These are phyloP conservation scores for Astraeus odoratus DNA, from an alignment of 768 basidiomycete genomes.

Conservation along the genomic window DNA sequence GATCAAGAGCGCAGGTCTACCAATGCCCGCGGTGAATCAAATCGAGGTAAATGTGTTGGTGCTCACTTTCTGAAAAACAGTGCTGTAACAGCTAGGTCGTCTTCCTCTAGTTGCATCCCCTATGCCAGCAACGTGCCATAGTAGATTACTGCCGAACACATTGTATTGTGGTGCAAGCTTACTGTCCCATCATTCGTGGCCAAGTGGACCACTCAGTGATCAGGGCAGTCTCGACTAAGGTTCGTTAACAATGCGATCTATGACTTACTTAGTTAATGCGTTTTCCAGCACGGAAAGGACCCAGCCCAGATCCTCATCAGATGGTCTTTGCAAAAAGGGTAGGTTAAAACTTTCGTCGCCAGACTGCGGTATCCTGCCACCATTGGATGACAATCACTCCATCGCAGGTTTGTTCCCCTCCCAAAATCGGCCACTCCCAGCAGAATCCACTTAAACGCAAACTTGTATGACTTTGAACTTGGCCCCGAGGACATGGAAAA, in stretches of 20 bases:
- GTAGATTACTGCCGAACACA: constrained; percentile 64
- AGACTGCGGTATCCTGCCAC: not conserved
- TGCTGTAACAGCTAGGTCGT: too few relatives aligned
- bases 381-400: not conserved
- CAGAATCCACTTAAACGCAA: constrained; percentile 67
- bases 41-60: too few relatives aligned
- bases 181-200: constrained; percentile 68
- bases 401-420: constrained; percentile 64
- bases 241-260: constrained; percentile 17
- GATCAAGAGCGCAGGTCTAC: constrained; percentile 53
- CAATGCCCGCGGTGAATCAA: constrained; percentile 72
- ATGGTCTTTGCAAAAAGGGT: constrained; percentile 88
- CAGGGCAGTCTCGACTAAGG: constrained; percentile 51
- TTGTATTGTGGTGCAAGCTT: constrained; percentile 62
- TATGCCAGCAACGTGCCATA: constrained; percentile 76
- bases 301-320: constrained; percentile 79
- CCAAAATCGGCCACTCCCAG: constrained; percentile 70
- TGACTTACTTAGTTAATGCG: constrained; percentile 2
- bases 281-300: constrained; percentile 46
- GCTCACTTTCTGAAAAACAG: too few relatives aligned
- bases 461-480: constrained; percentile 74
- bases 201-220: constrained; percentile 47
- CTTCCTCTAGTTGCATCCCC: constrained; percentile 58
- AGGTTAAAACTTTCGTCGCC: constrained; percentile 16
- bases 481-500: constrained; percentile 52